These are phyloP conservation scores for Malania oleifera DNA, from an alignment of 164 flowering plant species.

Conservation along the genomic window DNA sequence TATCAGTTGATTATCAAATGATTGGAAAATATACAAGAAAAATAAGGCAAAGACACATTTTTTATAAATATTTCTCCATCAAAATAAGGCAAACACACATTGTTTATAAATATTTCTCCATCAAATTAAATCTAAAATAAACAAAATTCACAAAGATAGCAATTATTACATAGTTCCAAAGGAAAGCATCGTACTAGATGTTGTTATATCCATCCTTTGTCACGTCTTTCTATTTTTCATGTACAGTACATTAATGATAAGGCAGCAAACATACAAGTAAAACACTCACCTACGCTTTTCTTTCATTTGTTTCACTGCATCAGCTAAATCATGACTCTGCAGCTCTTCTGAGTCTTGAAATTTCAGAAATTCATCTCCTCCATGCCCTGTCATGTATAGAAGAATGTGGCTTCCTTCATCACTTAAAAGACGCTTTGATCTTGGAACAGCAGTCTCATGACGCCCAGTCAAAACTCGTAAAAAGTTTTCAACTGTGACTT, in stretches of 20 bases:
- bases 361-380: slow-evolving; percentile 94
- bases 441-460: slow-evolving; percentile 88
- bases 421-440: slow-evolving; percentile 95
- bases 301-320: slow-evolving; percentile 98
- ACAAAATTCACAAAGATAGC: not conserved
- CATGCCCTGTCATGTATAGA: slow-evolving; percentile 98
- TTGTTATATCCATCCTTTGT: not conserved
- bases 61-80: too few relatives aligned
- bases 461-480: slow-evolving; percentile 92
- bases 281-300: slow-evolving; percentile 76
- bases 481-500: slow-evolving; percentile 95
- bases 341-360: slow-evolving; percentile 99
- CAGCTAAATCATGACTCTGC: slow-evolving; percentile 99
- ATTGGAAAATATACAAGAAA: too few relatives aligned
- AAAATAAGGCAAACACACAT: too few relatives aligned
- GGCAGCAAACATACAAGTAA: not conserved
- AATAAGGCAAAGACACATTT: not conserved
- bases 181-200: not conserved
- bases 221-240: not conserved
- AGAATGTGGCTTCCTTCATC: slow-evolving; percentile 99
- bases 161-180: not conserved
- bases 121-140: not conserved
- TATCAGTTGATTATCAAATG: slow-evolving; percentile 2
- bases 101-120: too few relatives aligned
- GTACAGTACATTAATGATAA: not conserved